Conservation (phyloP, 2,329 filamentous ascomycete genomes). For the Cladosporium velox region DNA sequence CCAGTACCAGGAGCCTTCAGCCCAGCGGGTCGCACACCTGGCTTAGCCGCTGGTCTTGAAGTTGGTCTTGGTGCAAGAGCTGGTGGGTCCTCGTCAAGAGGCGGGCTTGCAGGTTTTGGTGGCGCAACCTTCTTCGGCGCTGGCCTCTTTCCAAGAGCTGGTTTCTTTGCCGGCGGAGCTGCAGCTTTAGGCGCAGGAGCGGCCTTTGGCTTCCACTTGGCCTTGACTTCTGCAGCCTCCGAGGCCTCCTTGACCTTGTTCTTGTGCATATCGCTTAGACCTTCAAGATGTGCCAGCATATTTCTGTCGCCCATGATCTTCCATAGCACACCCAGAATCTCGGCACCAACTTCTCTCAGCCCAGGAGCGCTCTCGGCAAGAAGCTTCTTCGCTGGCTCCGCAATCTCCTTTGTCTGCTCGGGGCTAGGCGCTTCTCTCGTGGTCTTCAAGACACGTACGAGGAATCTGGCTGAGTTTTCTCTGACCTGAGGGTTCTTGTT, state of each 20-base stretch:
- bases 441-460: constrained; percentile 82
- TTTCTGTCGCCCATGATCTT: constrained; percentile 97
- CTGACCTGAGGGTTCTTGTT: constrained; percentile 99
- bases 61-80: constrained; percentile 62
- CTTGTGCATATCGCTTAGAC: constrained; percentile 92
- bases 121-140: constrained; percentile 50
- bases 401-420: constrained; percentile 78
- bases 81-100: constrained; percentile 51
- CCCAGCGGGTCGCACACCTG: constrained; percentile 32
- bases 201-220: constrained; percentile 89
- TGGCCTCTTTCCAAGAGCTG: constrained; percentile 51
- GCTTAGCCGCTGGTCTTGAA: constrained; percentile 52
- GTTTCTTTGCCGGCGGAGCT: constrained; percentile 56
- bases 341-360: constrained; percentile 84
- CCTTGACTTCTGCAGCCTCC: constrained; percentile 78
- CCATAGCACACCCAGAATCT: constrained; percentile 92
- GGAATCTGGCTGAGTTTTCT: constrained; percentile 88
- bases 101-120: constrained; percentile 42
- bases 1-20: constrained; percentile 42
- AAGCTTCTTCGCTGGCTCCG: constrained; percentile 86
- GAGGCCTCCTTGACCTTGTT: constrained; percentile 93
- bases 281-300: constrained; percentile 90
- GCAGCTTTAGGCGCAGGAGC: constrained; percentile 59
- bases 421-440: constrained; percentile 83
- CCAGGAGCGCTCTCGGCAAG: constrained; percentile 85